Conservation (phyloP, 345 rosid genomes). For the Eucalyptus tenuipes region DNA sequence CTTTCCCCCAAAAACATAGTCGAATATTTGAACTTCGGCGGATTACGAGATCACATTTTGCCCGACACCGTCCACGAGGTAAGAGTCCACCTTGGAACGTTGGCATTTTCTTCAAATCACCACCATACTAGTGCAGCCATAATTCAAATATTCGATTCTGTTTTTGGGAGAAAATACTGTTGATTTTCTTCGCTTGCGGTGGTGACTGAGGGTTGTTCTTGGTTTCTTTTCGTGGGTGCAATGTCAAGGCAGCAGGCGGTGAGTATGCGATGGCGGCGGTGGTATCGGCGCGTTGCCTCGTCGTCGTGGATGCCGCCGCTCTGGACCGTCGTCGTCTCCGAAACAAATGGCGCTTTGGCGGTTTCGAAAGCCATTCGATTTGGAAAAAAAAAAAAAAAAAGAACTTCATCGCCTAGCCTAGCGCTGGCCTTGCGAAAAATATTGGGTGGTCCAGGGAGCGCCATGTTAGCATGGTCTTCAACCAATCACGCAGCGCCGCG, state of each 20-base stretch:
- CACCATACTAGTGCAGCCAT: background rate
- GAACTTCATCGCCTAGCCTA: no score
- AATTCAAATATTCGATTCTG: background rate
- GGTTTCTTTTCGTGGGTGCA: background rate
- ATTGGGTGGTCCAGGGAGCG: no score
- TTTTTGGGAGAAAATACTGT: background rate
- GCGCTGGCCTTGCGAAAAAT: no score
- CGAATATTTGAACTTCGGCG: no score
- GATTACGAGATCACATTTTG: constrained; percentile 46
- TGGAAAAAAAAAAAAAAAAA: no score
- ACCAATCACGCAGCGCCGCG: no score
- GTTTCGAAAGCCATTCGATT: background rate
- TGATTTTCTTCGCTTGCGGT: background rate
- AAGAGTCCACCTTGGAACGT: background rate
- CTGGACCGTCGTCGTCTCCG: background rate
- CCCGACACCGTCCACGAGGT: constrained; percentile 33
- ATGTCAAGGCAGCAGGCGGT: background rate
- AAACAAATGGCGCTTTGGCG: no score
- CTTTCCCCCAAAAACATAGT: no score
- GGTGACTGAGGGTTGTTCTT: background rate
- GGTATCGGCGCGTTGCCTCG: background rate
- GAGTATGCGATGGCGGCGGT: background rate
- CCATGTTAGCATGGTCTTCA: no score
- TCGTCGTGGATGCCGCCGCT: background rate
- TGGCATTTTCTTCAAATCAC: background rate